Conservation (phyloP, 2,329 filamentous ascomycete species). For the Pseudogymnoascus sp. region DNA sequence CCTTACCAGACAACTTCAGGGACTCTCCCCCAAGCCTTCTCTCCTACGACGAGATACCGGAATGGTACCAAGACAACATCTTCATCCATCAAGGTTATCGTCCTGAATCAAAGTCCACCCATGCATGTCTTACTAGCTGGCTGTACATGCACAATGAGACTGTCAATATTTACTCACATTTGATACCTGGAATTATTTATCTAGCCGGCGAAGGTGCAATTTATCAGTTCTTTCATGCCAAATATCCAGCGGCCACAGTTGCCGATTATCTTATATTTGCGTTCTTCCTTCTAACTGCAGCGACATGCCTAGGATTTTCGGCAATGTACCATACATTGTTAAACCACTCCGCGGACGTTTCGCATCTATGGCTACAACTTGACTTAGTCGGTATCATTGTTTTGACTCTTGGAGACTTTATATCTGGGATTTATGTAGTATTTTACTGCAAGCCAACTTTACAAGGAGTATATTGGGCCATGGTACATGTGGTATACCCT, state of each 20-base stretch:
- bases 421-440: conserved; percentile 34
- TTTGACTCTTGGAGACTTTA: conserved; percentile 34
- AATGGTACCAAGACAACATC: conserved; percentile 38
- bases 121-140: conserved; percentile 35
- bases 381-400: conserved; percentile 36
- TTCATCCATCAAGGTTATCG: conserved; percentile 39
- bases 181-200: conserved; percentile 37
- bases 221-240: conserved; percentile 22
- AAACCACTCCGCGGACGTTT: conserved; percentile 33
- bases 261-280: conserved; percentile 34
- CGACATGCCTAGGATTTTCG: conserved; percentile 33
- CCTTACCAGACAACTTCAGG: not conserved
- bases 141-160: conserved; percentile 39
- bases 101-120: conserved; percentile 33
- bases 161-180: conserved; percentile 39
- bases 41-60: conserved; percentile 33
- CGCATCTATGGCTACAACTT: conserved; percentile 33
- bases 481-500: conserved; percentile 24
- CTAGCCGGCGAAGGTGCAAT: conserved; percentile 28
- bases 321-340: conserved; percentile 36
- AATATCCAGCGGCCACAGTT: conserved; percentile 30
- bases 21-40: conserved; percentile 22
- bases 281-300: conserved; percentile 33
- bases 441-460: conserved; percentile 34
- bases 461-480: conserved; percentile 30